Percentiles rank a stretch among this genome's conserved stretches.
phyloP scores from a whole-genome alignment of 257 asterid species.

The Henckelia pumila region DNA sequence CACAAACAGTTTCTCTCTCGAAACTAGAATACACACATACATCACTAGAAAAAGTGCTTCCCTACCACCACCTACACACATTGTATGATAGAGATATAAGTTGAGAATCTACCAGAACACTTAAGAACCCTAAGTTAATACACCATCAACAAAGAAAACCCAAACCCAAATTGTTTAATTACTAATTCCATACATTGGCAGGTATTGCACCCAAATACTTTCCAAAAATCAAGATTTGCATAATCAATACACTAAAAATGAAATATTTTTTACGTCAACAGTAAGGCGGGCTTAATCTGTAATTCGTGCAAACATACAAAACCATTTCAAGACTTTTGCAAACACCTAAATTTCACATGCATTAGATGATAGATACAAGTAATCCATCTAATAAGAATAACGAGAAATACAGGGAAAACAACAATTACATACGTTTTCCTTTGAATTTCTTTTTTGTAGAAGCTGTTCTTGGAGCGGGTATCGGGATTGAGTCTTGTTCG shows the following conservation, averaged over 20 bases:
- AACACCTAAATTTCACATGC: background rate
- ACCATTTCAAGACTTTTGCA: background rate
- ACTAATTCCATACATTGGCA: conserved; percentile 3
- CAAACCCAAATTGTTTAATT: background rate
- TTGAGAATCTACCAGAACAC: background rate
- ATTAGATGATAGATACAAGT: background rate
- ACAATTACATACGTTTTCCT: conserved; percentile 57
- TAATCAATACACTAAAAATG: background rate
- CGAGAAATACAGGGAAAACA: background rate
- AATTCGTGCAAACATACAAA: background rate
- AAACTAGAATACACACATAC: background rate
- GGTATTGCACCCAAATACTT: too few species aligned
- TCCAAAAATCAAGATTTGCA: background rate
- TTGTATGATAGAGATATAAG: background rate
- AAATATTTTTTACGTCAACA: background rate
- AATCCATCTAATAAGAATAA: background rate
- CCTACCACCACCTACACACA: background rate
- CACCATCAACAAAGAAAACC: background rate
- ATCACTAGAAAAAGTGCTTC: background rate
- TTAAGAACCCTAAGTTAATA: conserved; percentile 11
- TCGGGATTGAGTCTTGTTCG: conserved; percentile 54
- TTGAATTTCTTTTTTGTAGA: conserved; percentile 55
- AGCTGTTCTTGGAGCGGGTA: conserved; percentile 75
- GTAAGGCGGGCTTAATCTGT: background rate
- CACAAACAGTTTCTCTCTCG: background rate